These are phyloP conservation scores for Rhodotorula taiwanensis DNA, from an alignment of 768 basidiomycete species.

Conservation along the genomic window DNA sequence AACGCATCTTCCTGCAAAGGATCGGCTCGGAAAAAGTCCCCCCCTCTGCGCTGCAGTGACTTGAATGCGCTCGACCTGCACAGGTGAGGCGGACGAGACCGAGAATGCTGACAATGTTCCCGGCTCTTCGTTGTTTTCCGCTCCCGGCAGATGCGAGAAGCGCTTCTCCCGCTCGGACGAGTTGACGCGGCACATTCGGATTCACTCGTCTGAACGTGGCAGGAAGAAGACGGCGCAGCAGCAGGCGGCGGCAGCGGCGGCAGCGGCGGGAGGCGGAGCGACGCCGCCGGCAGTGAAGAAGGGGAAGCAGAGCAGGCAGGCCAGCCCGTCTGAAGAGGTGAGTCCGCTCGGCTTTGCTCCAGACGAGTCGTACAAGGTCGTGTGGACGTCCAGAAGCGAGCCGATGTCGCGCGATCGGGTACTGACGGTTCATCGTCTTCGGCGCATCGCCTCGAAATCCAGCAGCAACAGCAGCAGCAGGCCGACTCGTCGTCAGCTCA, in stretches of 20 bases:
- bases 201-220: slow-evolving; percentile 53
- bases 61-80: too few relatives aligned
- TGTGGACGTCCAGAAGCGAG: neutral
- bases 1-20: neutral
- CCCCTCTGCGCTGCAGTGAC: neutral
- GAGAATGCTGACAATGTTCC: neutral
- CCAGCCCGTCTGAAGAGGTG: slow-evolving; percentile 29
- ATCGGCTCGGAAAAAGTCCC: too few relatives aligned
- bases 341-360: neutral
- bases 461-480: too few relatives aligned
- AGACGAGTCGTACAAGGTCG: too few relatives aligned
- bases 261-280: slow-evolving; percentile 45
- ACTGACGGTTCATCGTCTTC: too few relatives aligned
- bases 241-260: slow-evolving; percentile 41
- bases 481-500: neutral
- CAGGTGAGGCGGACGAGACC: too few relatives aligned
- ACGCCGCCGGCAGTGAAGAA: slow-evolving; percentile 5
- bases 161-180: slow-evolving; percentile 98
- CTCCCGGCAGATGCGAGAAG: slow-evolving; percentile 66
- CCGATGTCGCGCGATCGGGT: too few relatives aligned
- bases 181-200: slow-evolving; percentile 88
- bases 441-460: neutral
- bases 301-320: slow-evolving; percentile 17
- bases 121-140: too few relatives aligned
- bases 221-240: slow-evolving; percentile 34